Conservation (phyloP, 2,329 filamentous ascomycete species). For the Fusarium subtropicale region DNA sequence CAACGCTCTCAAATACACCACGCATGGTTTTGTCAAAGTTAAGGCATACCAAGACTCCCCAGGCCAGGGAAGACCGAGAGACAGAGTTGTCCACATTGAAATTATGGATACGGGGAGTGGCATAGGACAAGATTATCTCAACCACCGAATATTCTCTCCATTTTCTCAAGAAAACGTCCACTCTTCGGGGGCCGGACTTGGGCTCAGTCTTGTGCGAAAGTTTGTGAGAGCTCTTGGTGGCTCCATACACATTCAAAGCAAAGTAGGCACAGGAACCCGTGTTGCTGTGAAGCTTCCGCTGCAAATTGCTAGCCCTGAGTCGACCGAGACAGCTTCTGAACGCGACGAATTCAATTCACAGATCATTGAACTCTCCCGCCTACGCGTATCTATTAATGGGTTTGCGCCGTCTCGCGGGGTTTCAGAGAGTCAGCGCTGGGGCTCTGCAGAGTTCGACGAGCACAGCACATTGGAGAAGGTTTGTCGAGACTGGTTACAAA, state of each 20-base stretch:
- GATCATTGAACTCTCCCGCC: conserved; percentile 46
- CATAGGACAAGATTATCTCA: conserved; percentile 72
- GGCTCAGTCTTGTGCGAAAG: conserved; percentile 71
- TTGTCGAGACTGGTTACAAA: conserved; percentile 22
- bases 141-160: conserved; percentile 69
- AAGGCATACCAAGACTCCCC: conserved; percentile 39
- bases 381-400: conserved; percentile 43
- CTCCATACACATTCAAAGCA: conserved; percentile 65
- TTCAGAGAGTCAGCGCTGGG: not conserved
- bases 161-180: conserved; percentile 73
- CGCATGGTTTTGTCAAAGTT: conserved; percentile 50
- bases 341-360: conserved; percentile 47
- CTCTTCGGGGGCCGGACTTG: conserved; percentile 71
- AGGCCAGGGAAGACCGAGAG: not conserved
- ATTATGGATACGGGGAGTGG: conserved; percentile 74
- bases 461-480: conserved; percentile 14
- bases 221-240: conserved; percentile 71
- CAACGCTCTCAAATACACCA: conserved; percentile 72
- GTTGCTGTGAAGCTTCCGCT: conserved; percentile 52
- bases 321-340: not conserved
- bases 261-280: conserved; percentile 52
- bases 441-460: conserved; percentile 10
- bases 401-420: not conserved
- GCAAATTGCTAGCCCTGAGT: conserved; percentile 1
- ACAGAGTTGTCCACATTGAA: conserved; percentile 52